Conservation (phyloP, 352 stramenopile genomes). For the Globisporangium orthogonon region DNA sequence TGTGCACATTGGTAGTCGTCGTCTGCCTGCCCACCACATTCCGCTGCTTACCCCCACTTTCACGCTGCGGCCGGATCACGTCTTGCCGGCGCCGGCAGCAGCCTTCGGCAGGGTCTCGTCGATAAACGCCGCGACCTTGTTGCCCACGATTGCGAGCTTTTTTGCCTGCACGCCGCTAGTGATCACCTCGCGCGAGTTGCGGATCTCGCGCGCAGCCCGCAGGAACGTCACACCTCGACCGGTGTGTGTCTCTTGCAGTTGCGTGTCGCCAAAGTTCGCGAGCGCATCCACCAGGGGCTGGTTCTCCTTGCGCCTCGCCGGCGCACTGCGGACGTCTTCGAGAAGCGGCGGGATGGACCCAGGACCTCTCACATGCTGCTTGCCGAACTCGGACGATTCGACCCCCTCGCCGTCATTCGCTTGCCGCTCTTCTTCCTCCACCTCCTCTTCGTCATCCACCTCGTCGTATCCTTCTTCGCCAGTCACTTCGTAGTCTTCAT, state of each 20-base stretch:
- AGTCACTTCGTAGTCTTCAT: conserved; percentile 52
- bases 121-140: conserved; percentile 58
- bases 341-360: conserved; percentile 35
- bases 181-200: conserved; percentile 36
- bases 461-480: conserved; percentile 37
- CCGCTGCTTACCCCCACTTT: too few relatives aligned
- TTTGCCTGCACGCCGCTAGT: conserved; percentile 44
- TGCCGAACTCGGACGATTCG: conserved; percentile 10
- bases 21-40: too few relatives aligned
- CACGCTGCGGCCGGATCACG: background rate
- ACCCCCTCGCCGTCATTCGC: conserved; percentile 3
- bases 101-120: conserved; percentile 27
- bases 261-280: conserved; percentile 45
- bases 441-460: conserved; percentile 19
- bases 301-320: conserved; percentile 38
- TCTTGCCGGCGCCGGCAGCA: background rate
- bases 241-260: conserved; percentile 41
- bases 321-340: conserved; percentile 32
- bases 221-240: conserved; percentile 58
- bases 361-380: conserved; percentile 10
- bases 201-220: conserved; percentile 50
- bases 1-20: too few relatives aligned
- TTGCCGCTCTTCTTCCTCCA: conserved; percentile 12
- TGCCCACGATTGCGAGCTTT: conserved; percentile 45
- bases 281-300: conserved; percentile 60